phyloP scores from a whole-genome alignment of 768 basidiomycete species.

The Mrakia hoshinonis region DNA sequence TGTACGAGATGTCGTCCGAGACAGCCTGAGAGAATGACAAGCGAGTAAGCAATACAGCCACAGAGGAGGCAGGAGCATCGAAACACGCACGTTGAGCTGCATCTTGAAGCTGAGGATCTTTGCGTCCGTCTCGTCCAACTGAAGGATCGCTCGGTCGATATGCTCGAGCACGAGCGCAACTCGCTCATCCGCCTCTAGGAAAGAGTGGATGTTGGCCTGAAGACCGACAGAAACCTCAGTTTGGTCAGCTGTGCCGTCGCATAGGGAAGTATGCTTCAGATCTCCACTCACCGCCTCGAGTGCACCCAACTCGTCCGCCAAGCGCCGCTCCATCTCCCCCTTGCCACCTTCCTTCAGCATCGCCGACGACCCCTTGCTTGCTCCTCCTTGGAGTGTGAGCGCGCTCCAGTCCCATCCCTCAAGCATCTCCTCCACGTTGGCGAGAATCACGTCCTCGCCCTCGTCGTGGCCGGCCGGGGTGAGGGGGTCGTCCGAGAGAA shows the following conservation, averaged over 20 bases:
- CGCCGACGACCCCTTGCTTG: constrained; percentile 32
- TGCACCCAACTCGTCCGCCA: constrained; percentile 82
- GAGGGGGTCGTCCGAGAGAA: constrained; percentile 61
- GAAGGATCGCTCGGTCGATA: constrained; percentile 78
- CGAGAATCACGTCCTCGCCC: constrained; percentile 59
- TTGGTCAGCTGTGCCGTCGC: background rate
- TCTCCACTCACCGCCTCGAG: constrained; percentile 66
- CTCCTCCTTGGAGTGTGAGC: constrained; percentile 45
- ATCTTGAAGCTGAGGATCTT: constrained; percentile 90
- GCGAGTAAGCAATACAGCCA: background rate
- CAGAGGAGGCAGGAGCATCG: background rate
- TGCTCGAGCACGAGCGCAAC: constrained; percentile 73
- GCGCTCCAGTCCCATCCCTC: constrained; percentile 90
- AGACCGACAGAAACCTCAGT: constrained; percentile 17
- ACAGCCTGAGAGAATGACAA: constrained; percentile 56
- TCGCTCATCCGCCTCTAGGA: constrained; percentile 90
- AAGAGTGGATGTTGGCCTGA: constrained; percentile 94
- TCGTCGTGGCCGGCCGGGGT: constrained; percentile 45
- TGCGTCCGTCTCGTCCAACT: constrained; percentile 82
- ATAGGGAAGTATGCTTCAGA: background rate
- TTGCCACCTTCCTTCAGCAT: constrained; percentile 43
- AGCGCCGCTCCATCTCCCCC: constrained; percentile 81
- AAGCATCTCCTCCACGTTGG: constrained; percentile 95
- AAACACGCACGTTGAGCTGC: constrained; percentile 70
- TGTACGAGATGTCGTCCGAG: constrained; percentile 85